phyloP scores from a whole-genome alignment of 176 grass and related monocot species.

The Chloris gayana region DNA sequence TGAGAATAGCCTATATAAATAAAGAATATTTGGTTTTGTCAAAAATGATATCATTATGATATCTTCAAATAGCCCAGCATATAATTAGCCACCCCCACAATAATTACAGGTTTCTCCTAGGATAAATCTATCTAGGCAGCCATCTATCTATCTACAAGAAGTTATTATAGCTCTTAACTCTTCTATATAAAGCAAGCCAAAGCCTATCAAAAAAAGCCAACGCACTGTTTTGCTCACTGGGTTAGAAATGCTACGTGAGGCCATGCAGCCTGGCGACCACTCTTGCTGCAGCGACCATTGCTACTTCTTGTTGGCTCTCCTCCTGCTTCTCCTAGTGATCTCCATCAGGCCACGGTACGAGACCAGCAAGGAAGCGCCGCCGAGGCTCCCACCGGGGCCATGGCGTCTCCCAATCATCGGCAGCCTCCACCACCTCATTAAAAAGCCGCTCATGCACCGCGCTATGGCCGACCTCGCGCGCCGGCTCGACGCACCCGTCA shows the following conservation, averaged over 20 bases:
- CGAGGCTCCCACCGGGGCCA: slow-evolving; percentile 31
- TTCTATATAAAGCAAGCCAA: not conserved
- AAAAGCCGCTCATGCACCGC: slow-evolving; percentile 19
- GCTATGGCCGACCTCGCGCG: slow-evolving; percentile 29
- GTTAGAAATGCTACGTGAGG: not conserved
- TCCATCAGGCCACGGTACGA: not conserved
- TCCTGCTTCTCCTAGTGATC: slow-evolving; percentile 31
- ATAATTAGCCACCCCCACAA: no score
- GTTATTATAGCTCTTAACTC: not conserved
- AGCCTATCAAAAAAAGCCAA: no score
- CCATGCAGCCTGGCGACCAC: not conserved
- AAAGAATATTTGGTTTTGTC: no score
- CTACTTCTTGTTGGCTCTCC: not conserved
- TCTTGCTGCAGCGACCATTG: not conserved
- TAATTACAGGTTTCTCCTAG: no score
- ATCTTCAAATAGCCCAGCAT: no score
- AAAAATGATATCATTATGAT: no score
- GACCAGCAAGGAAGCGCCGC: not conserved
- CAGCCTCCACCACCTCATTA: slow-evolving; percentile 46
- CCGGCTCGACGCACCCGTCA: slow-evolving; percentile 16
- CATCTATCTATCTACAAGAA: not conserved
- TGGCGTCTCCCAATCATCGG: slow-evolving; percentile 46
- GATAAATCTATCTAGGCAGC: not conserved
- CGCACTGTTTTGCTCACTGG: not conserved
- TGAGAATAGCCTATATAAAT: no score